Evolutionary conservation across 495 filamentous ascomycete species (phyloP), one percentile per base, ranked within the genome.

Genomic region (Hyaloscypha bicolor): DNA sequence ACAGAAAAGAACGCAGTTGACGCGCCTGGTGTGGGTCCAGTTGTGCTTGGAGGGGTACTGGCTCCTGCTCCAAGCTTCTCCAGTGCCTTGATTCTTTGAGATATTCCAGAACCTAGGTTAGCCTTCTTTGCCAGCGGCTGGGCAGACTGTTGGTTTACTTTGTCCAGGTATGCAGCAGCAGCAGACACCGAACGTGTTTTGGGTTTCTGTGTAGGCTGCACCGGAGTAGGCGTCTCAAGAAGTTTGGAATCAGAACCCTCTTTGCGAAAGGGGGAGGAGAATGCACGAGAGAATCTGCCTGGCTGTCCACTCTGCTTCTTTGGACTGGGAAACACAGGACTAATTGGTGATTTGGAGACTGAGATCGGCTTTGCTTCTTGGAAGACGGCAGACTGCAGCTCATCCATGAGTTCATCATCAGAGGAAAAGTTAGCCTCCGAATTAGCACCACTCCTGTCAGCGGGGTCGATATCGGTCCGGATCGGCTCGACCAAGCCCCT

Each of bases 381-480:
- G 21, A 96, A 78, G 3, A 88, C 92, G 37, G 93, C 93, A 42
- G 86, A 90, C 69, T 91, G 91, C 60, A 97, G 80, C 80, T 97
- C 93, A 65, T 95, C 91, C 87, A 96, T 91, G 70, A 96, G 89
- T 37, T 89, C 92, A 76, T 97, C 93, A 75, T 96, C 92, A 8
- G 91, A 94, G 35, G 86, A 84, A 64, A 89, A 85, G 71, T 88
- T 86, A 71, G 87, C 85, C 68, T 89, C 84, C 3, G 88, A 87
- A 68, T 83, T 82, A 30, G 86, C 80, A 31, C 78, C 80, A 29
- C 85, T 86, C 52, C 74, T 76, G 21, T 79, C 76, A 21, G 66
- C 59, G 11, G 73, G 56, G 39, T 65, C 72, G 30, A 83, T 48
- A 58, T 81, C 77, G 6, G 82, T 84, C 61, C 81, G 79, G 66